These are phyloP conservation scores for Achaetomium macrosporum DNA, from an alignment of 2,329 filamentous ascomycete species.

Conservation along the genomic window DNA sequence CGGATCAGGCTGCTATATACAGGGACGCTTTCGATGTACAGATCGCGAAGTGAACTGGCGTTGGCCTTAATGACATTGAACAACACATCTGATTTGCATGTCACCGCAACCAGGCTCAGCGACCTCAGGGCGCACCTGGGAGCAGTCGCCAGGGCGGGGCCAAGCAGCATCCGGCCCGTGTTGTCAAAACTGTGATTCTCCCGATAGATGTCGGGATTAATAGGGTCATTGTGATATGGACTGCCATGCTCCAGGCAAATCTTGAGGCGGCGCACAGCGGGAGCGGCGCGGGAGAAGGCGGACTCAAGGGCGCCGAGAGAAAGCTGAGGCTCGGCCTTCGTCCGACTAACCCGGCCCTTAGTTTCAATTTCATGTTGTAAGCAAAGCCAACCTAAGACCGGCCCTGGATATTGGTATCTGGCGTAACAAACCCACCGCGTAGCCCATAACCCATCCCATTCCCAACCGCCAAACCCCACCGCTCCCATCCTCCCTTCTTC, in stretches of 20 bases:
- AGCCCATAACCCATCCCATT: no score
- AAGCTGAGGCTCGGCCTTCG: no score
- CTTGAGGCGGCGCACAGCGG: not conserved
- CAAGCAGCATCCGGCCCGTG: no score
- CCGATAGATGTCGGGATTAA: not conserved
- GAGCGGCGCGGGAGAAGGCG: not conserved
- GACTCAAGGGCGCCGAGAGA: not conserved
- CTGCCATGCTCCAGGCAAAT: not conserved
- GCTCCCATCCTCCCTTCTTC: no score
- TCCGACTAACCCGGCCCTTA: no score
- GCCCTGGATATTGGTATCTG: no score
- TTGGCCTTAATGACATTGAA: not conserved
- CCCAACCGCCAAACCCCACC: no score
- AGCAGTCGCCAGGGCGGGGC: not conserved
- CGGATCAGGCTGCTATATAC: not conserved
- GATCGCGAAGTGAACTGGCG: not conserved
- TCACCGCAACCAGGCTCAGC: not conserved
- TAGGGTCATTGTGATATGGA: not conserved
- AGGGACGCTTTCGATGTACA: not conserved
- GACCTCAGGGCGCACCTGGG: not conserved
- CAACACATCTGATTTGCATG: not conserved
- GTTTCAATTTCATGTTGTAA: no score
- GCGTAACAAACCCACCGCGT: no score
- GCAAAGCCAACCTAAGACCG: no score
- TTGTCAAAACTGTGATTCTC: no score